phyloP scores from a whole-genome alignment of 2,329 filamentous ascomycete genomes.

The Chrysoporthe puriensis region DNA sequence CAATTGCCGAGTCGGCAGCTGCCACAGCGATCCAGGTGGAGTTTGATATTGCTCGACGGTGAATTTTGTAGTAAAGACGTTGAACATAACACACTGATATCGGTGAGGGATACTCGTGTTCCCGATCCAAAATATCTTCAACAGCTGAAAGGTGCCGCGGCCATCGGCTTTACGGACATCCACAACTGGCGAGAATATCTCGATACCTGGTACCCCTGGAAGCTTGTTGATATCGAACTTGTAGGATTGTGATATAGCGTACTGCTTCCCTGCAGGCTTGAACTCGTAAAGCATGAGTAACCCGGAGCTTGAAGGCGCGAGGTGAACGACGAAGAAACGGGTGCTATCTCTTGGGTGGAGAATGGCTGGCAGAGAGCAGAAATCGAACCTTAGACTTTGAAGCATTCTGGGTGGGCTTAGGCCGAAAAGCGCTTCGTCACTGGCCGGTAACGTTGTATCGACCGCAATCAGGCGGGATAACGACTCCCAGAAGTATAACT shows the following conservation, averaged over 20 bases:
- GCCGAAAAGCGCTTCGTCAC: background rate
- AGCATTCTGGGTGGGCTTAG: background rate
- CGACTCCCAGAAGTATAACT: slow-evolving; percentile 14
- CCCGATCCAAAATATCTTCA: background rate
- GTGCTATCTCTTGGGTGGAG: slow-evolving; percentile 9
- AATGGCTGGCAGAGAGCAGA: background rate
- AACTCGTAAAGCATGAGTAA: slow-evolving; percentile 13
- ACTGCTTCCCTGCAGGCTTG: background rate
- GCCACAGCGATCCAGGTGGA: background rate
- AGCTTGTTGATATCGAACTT: background rate
- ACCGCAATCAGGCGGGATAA: slow-evolving; percentile 3
- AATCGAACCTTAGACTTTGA: too few relatives aligned
- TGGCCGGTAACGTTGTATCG: background rate
- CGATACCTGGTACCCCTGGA: too few relatives aligned
- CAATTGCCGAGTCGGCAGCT: background rate
- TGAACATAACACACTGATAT: slow-evolving; percentile 8
- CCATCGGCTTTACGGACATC: background rate
- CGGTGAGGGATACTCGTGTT: background rate
- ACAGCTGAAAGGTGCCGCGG: slow-evolving; percentile 15
- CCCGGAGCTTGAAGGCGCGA: background rate
- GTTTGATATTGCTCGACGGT: background rate
- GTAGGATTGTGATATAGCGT: slow-evolving; percentile 3
- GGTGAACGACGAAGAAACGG: slow-evolving; percentile 8
- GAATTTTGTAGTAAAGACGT: slow-evolving; percentile 9
- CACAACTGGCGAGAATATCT: background rate